phyloP scores from a whole-genome alignment of 495 filamentous ascomycete species.

The Aspergillus olivimuriae region DNA sequence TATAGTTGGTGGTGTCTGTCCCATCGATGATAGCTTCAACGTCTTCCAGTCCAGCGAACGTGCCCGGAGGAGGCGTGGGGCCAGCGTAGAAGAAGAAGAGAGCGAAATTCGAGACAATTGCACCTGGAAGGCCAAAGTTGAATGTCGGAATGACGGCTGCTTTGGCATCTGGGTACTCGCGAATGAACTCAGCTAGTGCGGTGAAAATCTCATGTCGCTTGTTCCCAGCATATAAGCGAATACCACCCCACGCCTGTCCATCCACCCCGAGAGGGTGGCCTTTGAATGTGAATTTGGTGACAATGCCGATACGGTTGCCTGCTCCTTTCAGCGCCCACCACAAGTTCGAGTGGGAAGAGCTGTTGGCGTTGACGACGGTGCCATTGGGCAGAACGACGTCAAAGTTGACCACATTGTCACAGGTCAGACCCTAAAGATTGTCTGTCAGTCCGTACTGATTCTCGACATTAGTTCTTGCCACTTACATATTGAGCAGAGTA shows the following conservation, averaged over 20 bases:
- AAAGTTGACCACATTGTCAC: conserved; percentile 20
- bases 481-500: conserved; percentile 13
- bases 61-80: conserved; percentile 31
- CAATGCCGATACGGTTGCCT: conserved; percentile 24
- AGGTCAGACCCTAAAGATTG: conserved; percentile 18
- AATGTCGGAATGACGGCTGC: conserved; percentile 41
- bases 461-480: too few species aligned
- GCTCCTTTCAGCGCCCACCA: conserved; percentile 27
- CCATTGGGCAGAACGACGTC: conserved; percentile 23
- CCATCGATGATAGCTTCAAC: conserved; percentile 4
- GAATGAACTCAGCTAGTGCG: conserved; percentile 36
- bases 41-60: conserved; percentile 24
- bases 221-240: conserved; percentile 20
- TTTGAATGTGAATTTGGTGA: conserved; percentile 37
- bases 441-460: too few species aligned
- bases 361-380: conserved; percentile 20
- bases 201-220: conserved; percentile 24
- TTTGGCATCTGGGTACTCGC: conserved; percentile 32
- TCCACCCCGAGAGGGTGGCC: conserved; percentile 31
- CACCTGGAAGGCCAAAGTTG: conserved; percentile 14
- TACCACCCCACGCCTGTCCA: conserved; percentile 30
- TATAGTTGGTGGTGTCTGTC: conserved; percentile 4
- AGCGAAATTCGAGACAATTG: conserved; percentile 19
- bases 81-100: conserved; percentile 47
- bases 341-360: conserved; percentile 19